Evolutionary conservation across 441 rosid genomes (phyloP), one percentile per base, ranked within the genome.

Genomic region (Populus trichocarpa): DNA sequence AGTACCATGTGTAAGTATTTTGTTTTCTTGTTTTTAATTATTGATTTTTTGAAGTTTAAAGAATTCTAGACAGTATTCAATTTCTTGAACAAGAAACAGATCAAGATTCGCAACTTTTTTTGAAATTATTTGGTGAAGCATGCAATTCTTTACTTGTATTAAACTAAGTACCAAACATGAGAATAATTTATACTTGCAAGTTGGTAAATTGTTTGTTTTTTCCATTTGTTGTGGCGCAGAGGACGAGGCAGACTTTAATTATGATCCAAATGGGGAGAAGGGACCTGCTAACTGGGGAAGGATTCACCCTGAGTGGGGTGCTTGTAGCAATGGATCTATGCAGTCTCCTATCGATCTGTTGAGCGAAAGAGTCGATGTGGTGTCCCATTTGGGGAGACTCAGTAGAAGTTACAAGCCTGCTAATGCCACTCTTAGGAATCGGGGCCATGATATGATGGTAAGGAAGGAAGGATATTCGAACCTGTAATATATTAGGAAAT

Each of bases 381-480:
- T 89, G 35, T 82, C 90, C 33, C 79, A 84, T 76, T 76, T 90
- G 22, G 90, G 87, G 46, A 84, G 81, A 72, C 89, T 94, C 50
- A 86, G 72, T 5, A 85, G 87, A 83, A 79, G 78, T 72, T 91
- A 92, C 68, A 79, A 80, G 74, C 87, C 95, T 18, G 72, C 87
- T 35, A 86, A 85, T 57, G 89, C 94, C 76, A 88, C 85, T 42
- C 90, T 94, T 20, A 88, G n/a, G 79, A 94, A 94, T 70, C 88
- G 97, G 65, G 98, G 98, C 65, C 97, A 91, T 81, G 98, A 94
- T 71, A 90, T 92, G 82, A 88, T 84, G 98, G 98, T 92, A 89
- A 67, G 42, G 5, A 70, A 1, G 50, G 50, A 26, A n/a, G 57
- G 23, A 35, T 40, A 40, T 40, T 30, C 30, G 11, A 30, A 13